Percentiles rank a stretch among this genome's conserved stretches.
Conservation (phyloP, 1,139 yeast genomes). For the Kodamaea derodonti region DNA sequence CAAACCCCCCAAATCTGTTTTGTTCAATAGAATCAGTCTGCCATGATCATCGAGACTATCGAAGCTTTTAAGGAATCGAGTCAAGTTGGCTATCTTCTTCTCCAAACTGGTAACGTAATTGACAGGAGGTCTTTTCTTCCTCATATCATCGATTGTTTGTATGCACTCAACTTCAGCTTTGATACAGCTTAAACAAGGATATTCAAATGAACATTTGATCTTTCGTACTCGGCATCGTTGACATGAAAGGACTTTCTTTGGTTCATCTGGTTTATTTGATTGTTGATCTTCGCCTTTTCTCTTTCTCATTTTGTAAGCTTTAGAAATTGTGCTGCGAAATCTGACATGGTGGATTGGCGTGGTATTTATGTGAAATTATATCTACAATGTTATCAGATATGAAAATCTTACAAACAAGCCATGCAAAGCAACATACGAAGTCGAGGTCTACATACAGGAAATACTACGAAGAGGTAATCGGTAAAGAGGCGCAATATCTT, state of each 20-base stretch:
- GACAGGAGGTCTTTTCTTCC: constrained; percentile 51
- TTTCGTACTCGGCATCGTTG: constrained; percentile 50
- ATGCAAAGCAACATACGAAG: no score
- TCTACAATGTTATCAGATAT: no score
- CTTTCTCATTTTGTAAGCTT: no score
- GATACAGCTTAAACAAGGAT: constrained; percentile 50
- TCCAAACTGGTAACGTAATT: constrained; percentile 44
- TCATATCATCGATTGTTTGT: constrained; percentile 46
- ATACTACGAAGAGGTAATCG: no score
- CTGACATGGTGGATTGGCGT: no score
- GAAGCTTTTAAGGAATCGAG: constrained; percentile 22
- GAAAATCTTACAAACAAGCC: no score
- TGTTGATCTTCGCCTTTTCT: constrained; percentile 7
- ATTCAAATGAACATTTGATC: constrained; percentile 49
- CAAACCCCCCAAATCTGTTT: constrained; percentile 5
- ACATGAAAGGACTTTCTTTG: constrained; percentile 27
- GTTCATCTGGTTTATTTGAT: constrained; percentile 6
- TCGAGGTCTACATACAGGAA: no score
- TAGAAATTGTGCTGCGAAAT: no score
- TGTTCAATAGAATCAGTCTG: constrained; percentile 19
- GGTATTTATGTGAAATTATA: no score
- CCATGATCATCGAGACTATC: constrained; percentile 18
- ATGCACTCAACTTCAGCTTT: constrained; percentile 46
- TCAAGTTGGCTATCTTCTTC: constrained; percentile 22
- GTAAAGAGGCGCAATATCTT: no score